Percentiles rank a stretch among this genome's conserved stretches.
phyloP scores from a whole-genome alignment of 2,329 filamentous ascomycete species.

The Diaporthe destruens region DNA sequence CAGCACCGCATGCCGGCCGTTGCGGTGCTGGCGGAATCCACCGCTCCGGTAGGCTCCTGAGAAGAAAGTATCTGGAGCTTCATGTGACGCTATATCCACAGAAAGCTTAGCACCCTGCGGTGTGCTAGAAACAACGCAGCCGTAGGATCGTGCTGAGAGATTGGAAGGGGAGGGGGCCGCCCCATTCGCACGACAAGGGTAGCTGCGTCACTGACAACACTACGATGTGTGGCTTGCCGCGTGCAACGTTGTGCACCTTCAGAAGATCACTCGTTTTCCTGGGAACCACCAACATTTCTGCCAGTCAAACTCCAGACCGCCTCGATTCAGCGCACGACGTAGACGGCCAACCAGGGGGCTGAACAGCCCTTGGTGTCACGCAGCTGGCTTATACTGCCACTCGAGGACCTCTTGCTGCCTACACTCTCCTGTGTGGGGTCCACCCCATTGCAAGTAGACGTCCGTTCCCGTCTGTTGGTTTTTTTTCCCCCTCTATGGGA shows the following conservation, averaged over 20 bases:
- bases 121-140: constrained; percentile 25
- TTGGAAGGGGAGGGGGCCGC: constrained; percentile 20
- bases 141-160: constrained; percentile 30
- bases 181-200: constrained; percentile 24
- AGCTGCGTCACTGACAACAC: constrained; percentile 37
- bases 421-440: constrained; percentile 16
- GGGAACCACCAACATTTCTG: constrained; percentile 14
- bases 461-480: background rate
- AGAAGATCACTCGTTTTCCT: constrained; percentile 33
- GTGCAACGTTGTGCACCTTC: constrained; percentile 25
- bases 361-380: constrained; percentile 2
- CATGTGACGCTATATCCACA: constrained; percentile 2
- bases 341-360: constrained; percentile 7
- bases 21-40: constrained; percentile 29
- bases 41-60: constrained; percentile 31
- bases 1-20: constrained; percentile 21
- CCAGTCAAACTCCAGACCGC: constrained; percentile 17
- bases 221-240: constrained; percentile 29
- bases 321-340: background rate
- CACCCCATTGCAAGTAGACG: constrained; percentile 7
- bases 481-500: background rate
- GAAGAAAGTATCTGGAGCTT: constrained; percentile 5
- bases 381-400: constrained; percentile 4
- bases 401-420: constrained; percentile 6
- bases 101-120: constrained; percentile 22